Percentiles rank a stretch among this genome's conserved stretches.
Evolutionary conservation across 2,329 filamentous ascomycete species (phyloP).

Genomic region (Penicillium sp.): DNA sequence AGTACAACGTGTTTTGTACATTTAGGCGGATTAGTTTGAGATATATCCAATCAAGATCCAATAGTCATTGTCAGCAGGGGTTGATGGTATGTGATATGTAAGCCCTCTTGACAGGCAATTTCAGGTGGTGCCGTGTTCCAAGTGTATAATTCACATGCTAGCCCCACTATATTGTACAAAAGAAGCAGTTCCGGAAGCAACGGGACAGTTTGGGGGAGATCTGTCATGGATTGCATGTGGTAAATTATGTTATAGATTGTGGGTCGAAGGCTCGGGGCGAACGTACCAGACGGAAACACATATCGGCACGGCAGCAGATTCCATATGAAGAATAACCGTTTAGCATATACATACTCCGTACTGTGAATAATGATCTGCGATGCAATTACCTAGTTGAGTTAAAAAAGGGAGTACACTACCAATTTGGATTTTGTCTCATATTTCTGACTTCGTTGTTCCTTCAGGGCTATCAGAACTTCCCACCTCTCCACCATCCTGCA

Average conservation of each 20-base stretch:
- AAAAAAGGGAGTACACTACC: neutral
- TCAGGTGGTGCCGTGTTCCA: neutral
- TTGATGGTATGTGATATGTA: neutral
- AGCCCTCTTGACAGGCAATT: neutral
- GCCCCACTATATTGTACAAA: neutral
- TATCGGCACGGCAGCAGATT: neutral
- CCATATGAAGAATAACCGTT: neutral
- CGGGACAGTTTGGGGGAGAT: neutral
- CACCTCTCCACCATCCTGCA: neutral
- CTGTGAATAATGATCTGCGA: neutral
- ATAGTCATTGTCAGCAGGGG: neutral
- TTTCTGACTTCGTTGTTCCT: neutral
- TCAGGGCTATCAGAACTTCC: neutral
- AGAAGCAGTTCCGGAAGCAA: neutral
- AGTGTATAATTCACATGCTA: neutral
- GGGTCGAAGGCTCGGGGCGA: neutral
- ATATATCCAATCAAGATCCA: neutral
- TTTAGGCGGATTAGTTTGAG: neutral
- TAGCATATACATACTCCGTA: neutral
- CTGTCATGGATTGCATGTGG: neutral
- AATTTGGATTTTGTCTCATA: conserved; percentile 1
- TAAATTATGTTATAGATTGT: neutral
- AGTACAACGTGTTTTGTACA: neutral
- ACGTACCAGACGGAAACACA: neutral
- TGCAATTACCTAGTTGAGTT: neutral